Evolutionary conservation across 2,329 filamentous ascomycete species (phyloP).

Genomic region (Penicillium freii): DNA sequence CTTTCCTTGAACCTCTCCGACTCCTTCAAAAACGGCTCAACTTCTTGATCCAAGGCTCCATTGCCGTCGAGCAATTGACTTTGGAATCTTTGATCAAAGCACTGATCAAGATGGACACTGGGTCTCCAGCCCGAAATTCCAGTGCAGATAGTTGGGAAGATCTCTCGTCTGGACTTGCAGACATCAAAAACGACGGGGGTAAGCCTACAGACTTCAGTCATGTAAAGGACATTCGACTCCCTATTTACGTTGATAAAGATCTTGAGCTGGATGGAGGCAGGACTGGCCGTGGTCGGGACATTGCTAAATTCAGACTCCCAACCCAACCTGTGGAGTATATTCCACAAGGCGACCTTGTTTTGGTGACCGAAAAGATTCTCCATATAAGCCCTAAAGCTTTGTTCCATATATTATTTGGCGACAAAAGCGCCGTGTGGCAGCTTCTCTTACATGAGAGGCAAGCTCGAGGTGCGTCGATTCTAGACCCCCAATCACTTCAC

Average conservation of each 20-base stretch:
- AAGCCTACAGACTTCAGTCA: constrained; percentile 38
- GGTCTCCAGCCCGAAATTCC: constrained; percentile 60
- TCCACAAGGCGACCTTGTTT: constrained; percentile 74
- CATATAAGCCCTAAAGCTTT: constrained; percentile 90
- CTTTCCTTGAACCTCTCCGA: constrained; percentile 82
- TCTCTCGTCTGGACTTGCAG: constrained; percentile 55
- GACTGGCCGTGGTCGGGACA: constrained; percentile 42
- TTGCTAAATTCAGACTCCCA: constrained; percentile 77
- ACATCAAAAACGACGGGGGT: constrained; percentile 53
- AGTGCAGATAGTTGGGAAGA: constrained; percentile 93
- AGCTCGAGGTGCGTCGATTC: constrained; percentile 55
- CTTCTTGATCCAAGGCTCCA: constrained; percentile 76
- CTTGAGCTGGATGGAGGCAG: constrained; percentile 50
- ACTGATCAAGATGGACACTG: constrained; percentile 71
- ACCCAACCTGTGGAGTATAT: constrained; percentile 77
- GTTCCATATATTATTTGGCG: constrained; percentile 94
- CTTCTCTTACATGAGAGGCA: constrained; percentile 81
- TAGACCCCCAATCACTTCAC: background rate
- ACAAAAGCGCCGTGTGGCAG: constrained; percentile 92
- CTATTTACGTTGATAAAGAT: constrained; percentile 62
- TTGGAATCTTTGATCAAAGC: constrained; percentile 69
- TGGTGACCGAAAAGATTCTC: constrained; percentile 76
- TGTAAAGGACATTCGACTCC: constrained; percentile 54
- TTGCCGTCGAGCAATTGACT: constrained; percentile 66
- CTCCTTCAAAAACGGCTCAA: constrained; percentile 82